Evolutionary conservation across 768 basidiomycete genomes (phyloP), one percentile per base, ranked within the genome.

Genomic region (Trametes cingulata): DNA sequence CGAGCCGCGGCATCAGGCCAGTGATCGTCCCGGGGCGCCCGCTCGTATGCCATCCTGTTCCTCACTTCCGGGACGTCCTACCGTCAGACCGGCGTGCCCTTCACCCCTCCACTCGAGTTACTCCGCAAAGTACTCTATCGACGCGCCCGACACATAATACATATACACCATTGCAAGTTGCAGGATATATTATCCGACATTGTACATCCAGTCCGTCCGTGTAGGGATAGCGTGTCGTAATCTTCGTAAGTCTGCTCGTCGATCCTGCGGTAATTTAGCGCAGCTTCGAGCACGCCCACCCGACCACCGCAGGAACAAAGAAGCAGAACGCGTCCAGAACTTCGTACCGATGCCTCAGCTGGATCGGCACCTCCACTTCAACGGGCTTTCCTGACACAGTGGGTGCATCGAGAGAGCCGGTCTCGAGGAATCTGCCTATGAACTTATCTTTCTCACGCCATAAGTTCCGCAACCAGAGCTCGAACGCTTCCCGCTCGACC

Each of bases 361-460:
- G 75, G 60, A 92, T 58, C 6, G 90, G 88, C 59, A 93, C 81
- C 48, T 83, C 78, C 13, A 84, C 73, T 46, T 52, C 57, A 46
- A 36, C 25, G 24, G 33, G 41, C 39, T 42, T 42, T 19, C 56
- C 56, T 24, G 48, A 20, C 35, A 43, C 64, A 42, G 63, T 33
- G 52, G 68, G 64, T 53, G 67, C 33, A 52, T 61, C 74, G 55
- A 89, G 83, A 3, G 77, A 73, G 7, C 81, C 82, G 0, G 74
- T 77, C 45, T 81, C 76, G 52, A 83, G 80, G 71, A 87, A 96
- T 47, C 69, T 73, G n/a, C 83, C 82, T 71, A 98, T 85, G 52
- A 85, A 77, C 47, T 76, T 74, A 72, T 99, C 97, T 75, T 99
- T 98, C 68, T 88, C 85, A 40, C 75, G 73, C 95, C 96, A 99